Evolutionary conservation across 2,329 filamentous ascomycete genomes (phyloP), one percentile per base, ranked within the genome.

Genomic region (Ustulina deusta): DNA sequence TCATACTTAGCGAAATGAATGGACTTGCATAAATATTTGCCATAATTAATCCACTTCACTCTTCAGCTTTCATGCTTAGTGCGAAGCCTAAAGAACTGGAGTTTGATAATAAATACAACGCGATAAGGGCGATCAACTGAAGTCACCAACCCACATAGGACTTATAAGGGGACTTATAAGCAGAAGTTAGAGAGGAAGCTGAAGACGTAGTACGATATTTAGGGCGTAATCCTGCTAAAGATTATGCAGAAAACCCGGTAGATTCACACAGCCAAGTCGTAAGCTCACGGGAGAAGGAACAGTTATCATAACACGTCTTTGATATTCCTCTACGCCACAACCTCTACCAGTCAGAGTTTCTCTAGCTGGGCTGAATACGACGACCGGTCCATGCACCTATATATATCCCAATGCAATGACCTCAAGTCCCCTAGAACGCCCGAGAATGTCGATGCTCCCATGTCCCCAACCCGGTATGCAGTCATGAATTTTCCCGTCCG

Each of bases 391-490:
- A 63, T 54, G 34, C 55, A 29, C 25, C 55, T 32, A n/a, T 40
- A 52, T 32, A n/a, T 40, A 52, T 32, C 10, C 40, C 34, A 46
- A 63, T 54, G 44, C 54, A 61, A 54, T 9, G 20, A 46, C 51
- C 15, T 10, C 44, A 38, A 51, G 27, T 29, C 10, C 29, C 25
- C 38, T 15, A 13, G 5, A 63, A 69, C 66, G 54, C 66, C 66
- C 22, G n/a, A 56, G 25, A 55, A 66, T 66, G 63, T 56, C 63
- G 15, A 49, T 59, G 52, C 55, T 55, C 66, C 25, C 38, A 17
- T 62, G 25, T 32, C 32, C 29, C 38, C 9, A 46, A 42, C 38
- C 60, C 17, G 1, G 13, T 63, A 61, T 65, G 34, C 61, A 51
- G 34, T 38, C 38, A 34, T 57, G 40, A 57, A 58, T 2, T 6